Base-by-base conservation (phyloP, 2,329 filamentous ascomycete genomes). In the Trichoderma sp. region DNA sequence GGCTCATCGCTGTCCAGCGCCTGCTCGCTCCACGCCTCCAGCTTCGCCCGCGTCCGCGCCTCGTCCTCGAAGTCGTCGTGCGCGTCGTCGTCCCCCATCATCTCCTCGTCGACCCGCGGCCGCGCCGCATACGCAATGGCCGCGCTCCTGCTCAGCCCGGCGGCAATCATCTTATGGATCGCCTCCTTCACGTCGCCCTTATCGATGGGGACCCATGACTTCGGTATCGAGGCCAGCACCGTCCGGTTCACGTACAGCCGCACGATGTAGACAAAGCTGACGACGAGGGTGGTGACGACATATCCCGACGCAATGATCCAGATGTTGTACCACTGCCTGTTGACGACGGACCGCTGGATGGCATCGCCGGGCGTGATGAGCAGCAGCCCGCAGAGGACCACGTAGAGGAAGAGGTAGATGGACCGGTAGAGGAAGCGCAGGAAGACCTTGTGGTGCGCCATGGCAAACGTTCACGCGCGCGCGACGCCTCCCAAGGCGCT, bases 161-260 rank as follows among this genome's bases (percentile, higher is more conserved):
- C 85, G 17, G 83, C 83, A 65, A 99, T 90, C 79, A 96, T 87
- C 69, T 87, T 85, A 72, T 91, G 83, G 45, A 97, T 92, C 63
- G 84, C 83, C 69, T 87, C 88, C 51, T 85, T 86, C 51, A 97
- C 85, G 74, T 97, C 93, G 69, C 90, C 90, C 74, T 92, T 91
- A 71, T 95, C 92, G 68, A 97, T 83, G 0, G 93, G 93, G 17
- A 97, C 85, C 85, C 91, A 96, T 62, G 86, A 81, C 76, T 94
- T 95, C 1, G 95, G 95, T 66, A 99, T 97, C 4, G 87, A 88
- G 19, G 88, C 86, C 9, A 98, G 83, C 9, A 91, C 88, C 52
- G 85, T 90, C 68, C 91, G 88, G 72, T 92, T 96, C 61, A 94
- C 91, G 78, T 94, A 97, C 21, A 97, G 85, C n/a, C 95, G 85